Evolutionary conservation across 805 yeast genomes (phyloP).

Genomic region (Monosporozyma aerobia): DNA sequence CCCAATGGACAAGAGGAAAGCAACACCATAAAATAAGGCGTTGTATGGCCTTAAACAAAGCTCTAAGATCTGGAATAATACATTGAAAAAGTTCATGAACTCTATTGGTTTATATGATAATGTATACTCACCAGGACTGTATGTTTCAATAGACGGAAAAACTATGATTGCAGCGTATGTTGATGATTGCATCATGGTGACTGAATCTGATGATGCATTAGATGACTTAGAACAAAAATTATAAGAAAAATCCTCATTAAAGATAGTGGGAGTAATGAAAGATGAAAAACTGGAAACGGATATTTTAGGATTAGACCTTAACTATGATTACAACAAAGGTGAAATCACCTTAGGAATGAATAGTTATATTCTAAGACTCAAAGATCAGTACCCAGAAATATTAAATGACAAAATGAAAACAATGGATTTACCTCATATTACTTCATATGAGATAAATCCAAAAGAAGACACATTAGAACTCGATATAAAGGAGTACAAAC

Average conservation of each 20-base stretch:
- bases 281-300: constrained; percentile 3
- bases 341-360: too few relatives aligned
- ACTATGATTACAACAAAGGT: too few relatives aligned
- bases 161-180: constrained; percentile 8
- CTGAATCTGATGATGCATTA: constrained; percentile 1
- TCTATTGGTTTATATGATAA: not conserved
- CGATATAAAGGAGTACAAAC: too few relatives aligned
- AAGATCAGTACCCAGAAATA: too few relatives aligned
- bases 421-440: too few relatives aligned
- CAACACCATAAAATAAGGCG: not conserved
- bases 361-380: too few relatives aligned
- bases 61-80: constrained; percentile 3
- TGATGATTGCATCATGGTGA: constrained; percentile 9
- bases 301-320: constrained; percentile 6
- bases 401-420: too few relatives aligned
- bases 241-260: constrained; percentile 2
- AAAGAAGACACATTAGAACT: too few relatives aligned
- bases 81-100: constrained; percentile 3
- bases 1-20: not conserved
- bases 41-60: constrained; percentile 5
- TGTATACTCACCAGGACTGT: constrained; percentile 6
- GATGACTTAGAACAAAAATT: constrained; percentile 2
- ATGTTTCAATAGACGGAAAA: not conserved
- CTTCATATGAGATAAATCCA: too few relatives aligned
- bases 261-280: constrained; percentile 6